Evolutionary conservation across 2,329 filamentous ascomycete genomes (phyloP).

Genomic region (Bipolaris zeicola): DNA sequence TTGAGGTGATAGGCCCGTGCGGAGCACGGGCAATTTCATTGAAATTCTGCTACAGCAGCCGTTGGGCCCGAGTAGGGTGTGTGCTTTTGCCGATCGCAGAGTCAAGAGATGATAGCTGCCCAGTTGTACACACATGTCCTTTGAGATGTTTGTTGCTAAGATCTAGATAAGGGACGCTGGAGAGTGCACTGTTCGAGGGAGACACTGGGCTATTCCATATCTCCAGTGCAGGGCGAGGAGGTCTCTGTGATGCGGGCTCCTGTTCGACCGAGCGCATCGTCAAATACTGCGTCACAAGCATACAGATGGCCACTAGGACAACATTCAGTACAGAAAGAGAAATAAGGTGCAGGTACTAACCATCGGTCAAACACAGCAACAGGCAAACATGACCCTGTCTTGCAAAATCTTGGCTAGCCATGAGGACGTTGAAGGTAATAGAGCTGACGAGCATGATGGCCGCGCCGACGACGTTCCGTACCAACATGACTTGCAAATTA

Average conservation of each 20-base stretch:
- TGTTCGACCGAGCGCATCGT: constrained; percentile 19
- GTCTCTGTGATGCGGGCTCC: neutral
- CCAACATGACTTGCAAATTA: constrained; percentile 27
- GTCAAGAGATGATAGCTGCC: constrained; percentile 1
- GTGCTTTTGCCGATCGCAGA: neutral
- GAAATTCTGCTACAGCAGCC: too few species aligned
- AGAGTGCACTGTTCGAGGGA: neutral
- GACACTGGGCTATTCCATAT: neutral
- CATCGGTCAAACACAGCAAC: constrained; percentile 46
- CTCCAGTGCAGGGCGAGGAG: neutral
- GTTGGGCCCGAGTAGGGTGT: too few species aligned
- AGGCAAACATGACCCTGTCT: constrained; percentile 46
- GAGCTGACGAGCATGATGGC: constrained; percentile 42
- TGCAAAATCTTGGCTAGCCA: constrained; percentile 33
- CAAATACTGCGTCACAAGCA: constrained; percentile 28
- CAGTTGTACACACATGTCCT: neutral
- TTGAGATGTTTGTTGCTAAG: neutral
- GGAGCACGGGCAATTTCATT: too few species aligned
- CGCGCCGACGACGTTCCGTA: constrained; percentile 36
- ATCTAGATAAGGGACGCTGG: neutral
- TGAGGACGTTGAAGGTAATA: constrained; percentile 41
- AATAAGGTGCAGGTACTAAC: constrained; percentile 29
- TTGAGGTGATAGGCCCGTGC: too few species aligned
- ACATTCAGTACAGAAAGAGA: neutral
- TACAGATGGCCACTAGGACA: constrained; percentile 21